Percentiles rank a stretch among this genome's conserved stretches.
Evolutionary conservation across 2,329 filamentous ascomycete genomes (phyloP).

Genomic region (Aspergillus puulaauensis): DNA sequence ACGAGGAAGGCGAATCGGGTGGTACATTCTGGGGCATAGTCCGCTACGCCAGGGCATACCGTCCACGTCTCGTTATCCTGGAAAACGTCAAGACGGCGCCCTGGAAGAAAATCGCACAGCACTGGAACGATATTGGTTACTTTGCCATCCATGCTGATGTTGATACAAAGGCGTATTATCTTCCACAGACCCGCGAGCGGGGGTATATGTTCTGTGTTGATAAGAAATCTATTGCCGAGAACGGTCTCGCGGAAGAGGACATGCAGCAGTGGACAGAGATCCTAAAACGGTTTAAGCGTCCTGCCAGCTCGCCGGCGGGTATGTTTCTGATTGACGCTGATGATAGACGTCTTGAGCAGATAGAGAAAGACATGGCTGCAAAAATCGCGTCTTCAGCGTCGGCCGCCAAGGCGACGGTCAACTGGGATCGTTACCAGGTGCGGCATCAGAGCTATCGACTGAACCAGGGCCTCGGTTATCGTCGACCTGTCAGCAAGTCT

Average conservation of each 20-base stretch:
- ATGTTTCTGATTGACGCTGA: conserved; percentile 60
- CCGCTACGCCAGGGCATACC: conserved; percentile 53
- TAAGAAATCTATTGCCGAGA: conserved; percentile 22
- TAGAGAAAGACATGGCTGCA: conserved; percentile 48
- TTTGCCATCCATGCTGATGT: conserved; percentile 49
- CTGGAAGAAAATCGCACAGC: conserved; percentile 54
- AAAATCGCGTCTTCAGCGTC: conserved; percentile 16
- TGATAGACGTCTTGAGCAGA: conserved; percentile 54
- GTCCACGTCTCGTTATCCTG: conserved; percentile 65
- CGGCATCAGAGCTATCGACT: conserved; percentile 60
- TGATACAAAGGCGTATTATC: conserved; percentile 70
- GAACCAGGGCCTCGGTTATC: conserved; percentile 51
- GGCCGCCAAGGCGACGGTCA: conserved; percentile 22
- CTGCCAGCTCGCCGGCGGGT: conserved; percentile 62
- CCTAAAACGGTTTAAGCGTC: conserved; percentile 52
- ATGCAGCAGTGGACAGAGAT: conserved; percentile 40
- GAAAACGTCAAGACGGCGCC: conserved; percentile 68
- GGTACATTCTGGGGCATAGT: conserved; percentile 65
- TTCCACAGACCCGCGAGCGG: conserved; percentile 68
- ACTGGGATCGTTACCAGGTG: conserved; percentile 51
- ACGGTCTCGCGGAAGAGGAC: conserved; percentile 19
- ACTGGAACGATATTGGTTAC: conserved; percentile 57
- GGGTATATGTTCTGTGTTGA: conserved; percentile 62
- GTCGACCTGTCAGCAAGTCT: conserved; percentile 61
- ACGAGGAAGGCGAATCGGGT: conserved; percentile 62